Base-by-base conservation (phyloP, 352 stramenopile species). In the Phytopythium delawarense region DNA sequence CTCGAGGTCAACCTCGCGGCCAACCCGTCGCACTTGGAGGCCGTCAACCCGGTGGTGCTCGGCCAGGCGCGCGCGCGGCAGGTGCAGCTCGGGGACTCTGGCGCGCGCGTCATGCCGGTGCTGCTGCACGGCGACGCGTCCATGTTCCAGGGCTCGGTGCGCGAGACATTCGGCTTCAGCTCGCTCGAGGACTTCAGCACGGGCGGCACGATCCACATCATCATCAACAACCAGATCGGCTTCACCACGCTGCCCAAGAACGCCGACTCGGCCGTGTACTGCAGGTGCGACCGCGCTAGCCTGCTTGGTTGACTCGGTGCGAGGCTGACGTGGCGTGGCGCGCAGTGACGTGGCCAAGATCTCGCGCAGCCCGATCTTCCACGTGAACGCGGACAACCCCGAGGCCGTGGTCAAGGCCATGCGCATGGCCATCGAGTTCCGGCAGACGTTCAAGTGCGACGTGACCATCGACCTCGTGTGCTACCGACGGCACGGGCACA, bases 21-120 rank as follows among this genome's bases (percentile, higher is more conserved):
- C 13, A 99, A 99, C 72, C 97, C 98, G 28, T 99, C 94, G n/a
- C 97, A 99, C 72, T 77, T 99, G 18, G 98, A 99, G 76, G 97
- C 97, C 40, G 97, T 99, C 28, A 98, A 99, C 74, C 88, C 97
- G 0, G 91, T 99, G 16, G 97, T 99, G 3, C 69, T 97, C 44
- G 98, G 98, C 21, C 98, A 99, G 72, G 76, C 89, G 1, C 84
- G 97, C 9, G 97, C 97, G 23, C 98, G 97, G 20, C 97, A 99
- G 77, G 65, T 82, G 4, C 76, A 91, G 49, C 64, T 91, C n/a
- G 80, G 79, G 25, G 78, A 97, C 58, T 78, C 91, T 42, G 81
- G 80, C 16, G 84, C 81, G n/a, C 92, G 91, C 49, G 90, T 98
- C 34, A 96, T 99, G 81, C 92, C 96, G 1, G 91, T 99, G 60